Base-by-base conservation (phyloP, 768 basidiomycete genomes). In the Termitomyces sp. region DNA sequence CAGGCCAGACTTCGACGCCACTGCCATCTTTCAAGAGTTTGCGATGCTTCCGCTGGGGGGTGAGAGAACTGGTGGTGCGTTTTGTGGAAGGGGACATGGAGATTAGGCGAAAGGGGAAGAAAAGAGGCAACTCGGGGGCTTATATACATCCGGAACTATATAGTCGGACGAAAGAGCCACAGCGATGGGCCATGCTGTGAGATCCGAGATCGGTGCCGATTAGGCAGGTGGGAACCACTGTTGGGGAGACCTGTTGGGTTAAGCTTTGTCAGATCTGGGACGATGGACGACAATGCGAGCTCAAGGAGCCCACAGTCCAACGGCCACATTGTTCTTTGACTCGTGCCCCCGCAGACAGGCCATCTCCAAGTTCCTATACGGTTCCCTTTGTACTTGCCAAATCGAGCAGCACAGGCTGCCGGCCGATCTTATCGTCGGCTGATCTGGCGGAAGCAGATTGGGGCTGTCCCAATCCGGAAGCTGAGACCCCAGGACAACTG, bases 1-100 rank as follows among this genome's bases (percentile, higher is more conserved):
- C 88, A 50, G 90, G 89, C 90, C 90, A 92, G 51, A 92, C 90
- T 63, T 91, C 89, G 39, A 79, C 77, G 65, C 89, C 89, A 63
- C 76, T 78, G 66, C 80, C 80, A 62, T 91, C 89, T 68, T 90
- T 91, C 71, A 92, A 77, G 59, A 91, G 85, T 70, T 91, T 92
- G 64, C 87, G 79, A 72, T 91, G 89, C 62, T 91, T 91, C 55
- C 89, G 79, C 68, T 87, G 85, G 19, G 89, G 89, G 1, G 88
- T 91, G 63, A 86, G 78, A 53, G 74, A 72, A 47, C 66, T 62
- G 16, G 59, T 39, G 42, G 51, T 35, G 23, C 56, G 52, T 55
- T 67, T 67, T 56, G 65, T 60, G 60, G 64, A 61, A 71, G 71
- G 62, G 45, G 59, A 57, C 53, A 57, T 57, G 61, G 52, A 39